Percentiles rank a stretch among this genome's conserved stretches.
Evolutionary conservation across 2,329 filamentous ascomycete genomes (phyloP).

Genomic region (Cercospora brassicicola): DNA sequence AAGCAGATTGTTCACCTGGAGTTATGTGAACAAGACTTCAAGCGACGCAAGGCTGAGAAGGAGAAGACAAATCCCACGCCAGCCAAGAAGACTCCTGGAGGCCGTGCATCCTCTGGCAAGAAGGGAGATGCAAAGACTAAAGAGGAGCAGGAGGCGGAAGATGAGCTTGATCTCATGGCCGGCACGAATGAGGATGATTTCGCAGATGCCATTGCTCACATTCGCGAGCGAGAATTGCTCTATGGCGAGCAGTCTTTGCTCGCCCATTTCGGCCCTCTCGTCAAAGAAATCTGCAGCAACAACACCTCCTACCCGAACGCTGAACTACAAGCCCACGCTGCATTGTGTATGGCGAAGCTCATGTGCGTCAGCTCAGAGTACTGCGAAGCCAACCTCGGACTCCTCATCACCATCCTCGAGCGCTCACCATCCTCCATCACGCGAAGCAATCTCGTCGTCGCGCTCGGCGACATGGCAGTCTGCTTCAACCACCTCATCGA

Average conservation of each 20-base stretch:
- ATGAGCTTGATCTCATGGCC: conserved; percentile 93
- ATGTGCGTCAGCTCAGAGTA: conserved; percentile 99
- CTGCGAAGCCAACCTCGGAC: conserved; percentile 86
- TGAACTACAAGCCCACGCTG: conserved; percentile 87
- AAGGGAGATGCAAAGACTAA: conserved; percentile 49
- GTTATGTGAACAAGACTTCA: conserved; percentile 96
- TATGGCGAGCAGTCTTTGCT: conserved; percentile 82
- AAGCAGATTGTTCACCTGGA: conserved; percentile 99
- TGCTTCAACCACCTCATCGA: conserved; percentile 99
- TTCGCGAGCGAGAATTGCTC: conserved; percentile 79
- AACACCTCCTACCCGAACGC: conserved; percentile 89
- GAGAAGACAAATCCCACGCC: conserved; percentile 59
- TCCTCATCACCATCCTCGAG: conserved; percentile 97
- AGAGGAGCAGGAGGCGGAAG: conserved; percentile 63
- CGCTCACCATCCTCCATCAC: conserved; percentile 88
- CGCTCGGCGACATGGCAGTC: conserved; percentile 96
- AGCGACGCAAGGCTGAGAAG: conserved; percentile 88
- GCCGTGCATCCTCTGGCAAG: conserved; percentile 40
- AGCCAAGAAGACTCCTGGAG: conserved; percentile 32
- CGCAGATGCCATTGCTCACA: conserved; percentile 79
- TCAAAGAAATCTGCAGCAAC: conserved; percentile 90
- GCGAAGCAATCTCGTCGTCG: conserved; percentile 93
- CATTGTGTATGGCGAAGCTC: conserved; percentile 90
- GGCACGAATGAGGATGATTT: conserved; percentile 95
- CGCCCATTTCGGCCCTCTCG: conserved; percentile 86